Conservation (phyloP, 805 yeast species). For the Candida dajiaensis region DNA sequence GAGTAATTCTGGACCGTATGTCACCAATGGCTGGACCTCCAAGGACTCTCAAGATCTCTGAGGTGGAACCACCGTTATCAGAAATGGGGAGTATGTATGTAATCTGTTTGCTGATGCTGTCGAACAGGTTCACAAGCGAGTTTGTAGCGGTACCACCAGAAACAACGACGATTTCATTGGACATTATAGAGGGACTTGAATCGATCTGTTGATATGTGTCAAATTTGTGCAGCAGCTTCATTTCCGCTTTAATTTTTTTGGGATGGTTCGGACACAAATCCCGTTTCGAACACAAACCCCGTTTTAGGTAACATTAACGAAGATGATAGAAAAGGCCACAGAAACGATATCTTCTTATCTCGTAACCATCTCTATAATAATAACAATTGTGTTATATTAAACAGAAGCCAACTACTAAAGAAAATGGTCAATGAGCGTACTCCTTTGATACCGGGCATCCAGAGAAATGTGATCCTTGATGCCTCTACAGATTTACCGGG, state of each 20-base stretch:
- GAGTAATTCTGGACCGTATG: conserved; percentile 71
- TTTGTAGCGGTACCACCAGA: conserved; percentile 91
- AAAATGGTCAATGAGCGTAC: conserved; percentile 9
- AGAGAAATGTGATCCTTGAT: conserved; percentile 21
- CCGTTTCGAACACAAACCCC: not conserved
- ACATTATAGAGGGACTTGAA: too few species aligned
- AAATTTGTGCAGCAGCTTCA: too few species aligned
- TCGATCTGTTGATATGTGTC: too few species aligned
- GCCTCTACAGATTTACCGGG: conserved; percentile 30
- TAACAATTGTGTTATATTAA: too few species aligned
- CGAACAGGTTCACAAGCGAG: conserved; percentile 57
- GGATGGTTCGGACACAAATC: too few species aligned
- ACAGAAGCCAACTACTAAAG: too few species aligned
- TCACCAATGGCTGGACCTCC: conserved; percentile 98
- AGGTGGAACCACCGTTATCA: conserved; percentile 94
- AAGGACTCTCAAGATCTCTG: conserved; percentile 76
- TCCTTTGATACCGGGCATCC: conserved; percentile 17
- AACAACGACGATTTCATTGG: conserved; percentile 29
- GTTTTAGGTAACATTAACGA: not conserved
- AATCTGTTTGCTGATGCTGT: conserved; percentile 35
- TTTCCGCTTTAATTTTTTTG: too few species aligned
- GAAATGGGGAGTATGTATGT: conserved; percentile 76
- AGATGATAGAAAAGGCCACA: not conserved
- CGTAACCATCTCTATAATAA: not conserved
- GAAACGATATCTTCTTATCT: not conserved